These are phyloP conservation scores for Pholiota molesta DNA, from an alignment of 768 basidiomycete species.

Conservation along the genomic window DNA sequence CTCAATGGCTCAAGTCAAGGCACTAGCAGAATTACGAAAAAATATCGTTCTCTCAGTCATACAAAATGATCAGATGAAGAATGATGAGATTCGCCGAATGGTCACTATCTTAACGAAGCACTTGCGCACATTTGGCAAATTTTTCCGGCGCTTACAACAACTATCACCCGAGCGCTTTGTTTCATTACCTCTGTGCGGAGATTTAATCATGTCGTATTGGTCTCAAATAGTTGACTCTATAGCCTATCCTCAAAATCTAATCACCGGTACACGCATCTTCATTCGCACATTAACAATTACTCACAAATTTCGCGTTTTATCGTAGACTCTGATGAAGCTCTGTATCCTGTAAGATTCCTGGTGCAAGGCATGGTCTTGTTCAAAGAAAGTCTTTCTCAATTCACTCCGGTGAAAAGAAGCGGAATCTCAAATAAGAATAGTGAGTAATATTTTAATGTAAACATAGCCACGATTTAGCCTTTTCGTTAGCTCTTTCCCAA, in stretches of 20 bases:
- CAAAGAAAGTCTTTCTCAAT: conserved; percentile 79
- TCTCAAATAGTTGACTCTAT: conserved; percentile 76
- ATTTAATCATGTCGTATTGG: conserved; percentile 83
- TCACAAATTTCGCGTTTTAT: neutral
- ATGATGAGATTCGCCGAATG: conserved; percentile 40
- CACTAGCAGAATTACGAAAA: conserved; percentile 60
- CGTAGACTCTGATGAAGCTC: conserved; percentile 61
- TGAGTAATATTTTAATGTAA: conserved; percentile 28
- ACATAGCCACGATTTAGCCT: conserved; percentile 9
- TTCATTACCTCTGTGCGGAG: conserved; percentile 60
- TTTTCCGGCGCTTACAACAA: conserved; percentile 77
- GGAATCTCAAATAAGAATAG: conserved; percentile 63
- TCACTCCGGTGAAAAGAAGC: conserved; percentile 67
- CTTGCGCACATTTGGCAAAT: conserved; percentile 74
- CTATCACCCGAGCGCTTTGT: conserved; percentile 62
- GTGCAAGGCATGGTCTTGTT: conserved; percentile 88
- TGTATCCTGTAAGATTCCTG: conserved; percentile 79
- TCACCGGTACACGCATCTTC: conserved; percentile 49
- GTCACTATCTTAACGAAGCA: conserved; percentile 68
- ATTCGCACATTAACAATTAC: neutral
- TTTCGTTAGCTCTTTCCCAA: conserved; percentile 54
- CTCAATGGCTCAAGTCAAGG: conserved; percentile 58
- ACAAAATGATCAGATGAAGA: conserved; percentile 35
- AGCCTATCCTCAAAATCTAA: conserved; percentile 48
- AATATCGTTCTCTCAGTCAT: conserved; percentile 49